Evolutionary conservation across 2,329 filamentous ascomycete species (phyloP).

Genomic region (Ophiostoma populinum): DNA sequence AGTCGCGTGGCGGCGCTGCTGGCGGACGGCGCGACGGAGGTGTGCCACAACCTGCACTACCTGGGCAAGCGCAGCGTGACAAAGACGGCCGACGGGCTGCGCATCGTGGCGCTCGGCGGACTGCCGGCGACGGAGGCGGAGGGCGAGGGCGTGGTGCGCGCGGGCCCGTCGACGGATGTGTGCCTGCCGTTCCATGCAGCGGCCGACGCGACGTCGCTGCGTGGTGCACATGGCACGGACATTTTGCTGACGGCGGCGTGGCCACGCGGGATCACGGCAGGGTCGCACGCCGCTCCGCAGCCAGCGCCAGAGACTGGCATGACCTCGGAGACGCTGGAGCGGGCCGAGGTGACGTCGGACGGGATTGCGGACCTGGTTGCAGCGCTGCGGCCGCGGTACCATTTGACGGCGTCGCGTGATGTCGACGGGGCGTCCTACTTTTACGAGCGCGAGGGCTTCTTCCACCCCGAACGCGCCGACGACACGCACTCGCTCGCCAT

Average conservation of each 20-base stretch:
- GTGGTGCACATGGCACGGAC: conserved; percentile 63
- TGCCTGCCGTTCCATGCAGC: conserved; percentile 63
- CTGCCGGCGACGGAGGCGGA: conserved; percentile 37
- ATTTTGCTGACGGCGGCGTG: conserved; percentile 78
- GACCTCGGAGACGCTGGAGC: conserved; percentile 20
- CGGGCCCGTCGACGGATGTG: conserved; percentile 49
- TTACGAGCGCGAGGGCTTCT: conserved; percentile 87
- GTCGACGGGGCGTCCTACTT: conserved; percentile 30
- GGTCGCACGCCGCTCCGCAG: conserved; percentile 48
- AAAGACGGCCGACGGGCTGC: conserved; percentile 78
- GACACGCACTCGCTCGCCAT: conserved; percentile 29
- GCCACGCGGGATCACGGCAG: conserved; percentile 55
- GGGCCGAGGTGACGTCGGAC: conserved; percentile 20
- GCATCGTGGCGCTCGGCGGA: conserved; percentile 76
- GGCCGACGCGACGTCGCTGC: conserved; percentile 57
- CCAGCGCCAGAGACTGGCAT: conserved; percentile 24
- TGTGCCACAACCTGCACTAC: conserved; percentile 84
- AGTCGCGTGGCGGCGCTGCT: conserved; percentile 53
- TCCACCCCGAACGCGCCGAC: conserved; percentile 35
- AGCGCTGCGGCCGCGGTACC: conserved; percentile 75
- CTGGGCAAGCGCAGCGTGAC: conserved; percentile 74
- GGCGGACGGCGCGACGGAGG: conserved; percentile 22
- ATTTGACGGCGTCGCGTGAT: conserved; percentile 45
- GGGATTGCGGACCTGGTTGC: conserved; percentile 64
- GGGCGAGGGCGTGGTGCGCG: conserved; percentile 1